Base-by-base conservation (phyloP, 345 rosid species). In the Gossypium arboreum region DNA sequence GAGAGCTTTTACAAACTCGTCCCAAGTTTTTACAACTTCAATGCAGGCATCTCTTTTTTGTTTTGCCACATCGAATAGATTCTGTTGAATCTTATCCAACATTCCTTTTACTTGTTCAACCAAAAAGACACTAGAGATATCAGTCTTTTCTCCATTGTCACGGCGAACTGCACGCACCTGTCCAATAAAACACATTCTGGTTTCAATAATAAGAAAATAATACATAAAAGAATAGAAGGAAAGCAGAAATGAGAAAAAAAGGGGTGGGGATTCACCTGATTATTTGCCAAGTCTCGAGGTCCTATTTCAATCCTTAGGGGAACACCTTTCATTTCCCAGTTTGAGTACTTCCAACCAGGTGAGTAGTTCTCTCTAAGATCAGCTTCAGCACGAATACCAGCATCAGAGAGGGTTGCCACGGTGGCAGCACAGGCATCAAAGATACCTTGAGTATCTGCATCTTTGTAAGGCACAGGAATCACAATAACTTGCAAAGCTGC, bases 301-400 rank as follows among this genome's bases (percentile, higher is more conserved):
- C 97, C 99, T 72, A 95, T 95, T 87, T 95, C 99, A 71, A 95
- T 91, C 84, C 99, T 91, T 39, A 95, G 75, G 25, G 98, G 97
- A 71, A 95, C 99, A 70, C 99, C 98, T 80, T 93, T 95, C 98
- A 93, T 83, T 82, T 95, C 99, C 98, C 97, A 93, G 81, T 93
- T 78, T 20, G 99, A 95, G 75, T 91, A 95, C 88, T 95, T 95
- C 99, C 99, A 95, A 43, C 94, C 97, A 25, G 98, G 99, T 2
- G 98, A 91, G 77, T 95, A 91, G 82, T 93, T 93, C 55, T 93
- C 99, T 81, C 97, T 86, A 18, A 88, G 73, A 82, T 95, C 99
- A 15, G 84, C 86, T 75, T 90, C 91, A 12, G 98, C 96, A 59
- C 85, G 82, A 59, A 95, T 87, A 73, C 98, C 98, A 9, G 96